Percentiles rank a stretch among this genome's conserved stretches.
Conservation (phyloP, 352 stramenopile species). For the Paralagenidium karlingii region DNA sequence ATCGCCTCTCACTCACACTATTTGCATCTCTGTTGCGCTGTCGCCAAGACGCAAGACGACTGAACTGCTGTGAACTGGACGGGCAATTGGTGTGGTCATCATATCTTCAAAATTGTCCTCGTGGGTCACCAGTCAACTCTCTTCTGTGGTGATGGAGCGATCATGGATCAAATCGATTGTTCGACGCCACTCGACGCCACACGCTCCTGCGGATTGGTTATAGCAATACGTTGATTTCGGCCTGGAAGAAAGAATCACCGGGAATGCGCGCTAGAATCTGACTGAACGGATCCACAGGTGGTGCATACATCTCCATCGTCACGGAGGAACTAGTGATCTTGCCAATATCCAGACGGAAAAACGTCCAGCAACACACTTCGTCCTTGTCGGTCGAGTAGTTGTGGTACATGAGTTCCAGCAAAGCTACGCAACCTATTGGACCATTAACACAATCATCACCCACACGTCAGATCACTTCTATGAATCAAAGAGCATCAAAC, state of each 20-base stretch:
- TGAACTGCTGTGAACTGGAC: no score
- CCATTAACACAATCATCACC: background rate
- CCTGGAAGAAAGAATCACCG: constrained; percentile 80
- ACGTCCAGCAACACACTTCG: constrained; percentile 83
- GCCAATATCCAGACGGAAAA: constrained; percentile 81
- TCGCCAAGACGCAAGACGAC: no score
- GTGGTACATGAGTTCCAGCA: constrained; percentile 79
- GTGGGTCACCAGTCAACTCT: background rate
- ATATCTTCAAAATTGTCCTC: no score
- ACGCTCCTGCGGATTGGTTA: constrained; percentile 9
- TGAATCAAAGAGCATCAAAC: constrained; percentile 1
- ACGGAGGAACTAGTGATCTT: constrained; percentile 78
- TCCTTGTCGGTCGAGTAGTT: constrained; percentile 75
- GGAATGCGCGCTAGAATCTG: constrained; percentile 78
- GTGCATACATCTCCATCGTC: constrained; percentile 83
- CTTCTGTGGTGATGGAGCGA: no score
- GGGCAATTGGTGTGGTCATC: no score
- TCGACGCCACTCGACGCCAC: no score
- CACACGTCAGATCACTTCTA: background rate
- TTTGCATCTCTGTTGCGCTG: no score
- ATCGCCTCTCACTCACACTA: no score
- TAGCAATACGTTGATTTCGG: constrained; percentile 80
- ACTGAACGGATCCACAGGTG: constrained; percentile 70
- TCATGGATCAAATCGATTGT: no score
- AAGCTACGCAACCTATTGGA: constrained; percentile 57